Conservation (phyloP, 1,139 yeast species). For the Zygotorulaspora mrakii region DNA sequence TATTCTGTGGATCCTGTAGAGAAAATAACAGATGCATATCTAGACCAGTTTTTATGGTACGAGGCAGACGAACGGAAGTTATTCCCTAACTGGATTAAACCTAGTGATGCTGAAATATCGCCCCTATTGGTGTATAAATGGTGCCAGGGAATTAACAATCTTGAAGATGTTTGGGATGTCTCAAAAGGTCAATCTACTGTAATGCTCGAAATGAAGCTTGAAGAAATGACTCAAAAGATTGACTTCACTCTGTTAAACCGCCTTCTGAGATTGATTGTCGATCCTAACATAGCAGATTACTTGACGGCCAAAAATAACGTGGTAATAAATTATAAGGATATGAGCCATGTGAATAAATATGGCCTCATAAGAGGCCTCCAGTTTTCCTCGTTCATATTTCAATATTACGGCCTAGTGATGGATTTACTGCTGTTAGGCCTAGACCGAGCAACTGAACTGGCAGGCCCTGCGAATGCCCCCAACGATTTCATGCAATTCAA, state of each 20-base stretch:
- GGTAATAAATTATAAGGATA: conserved; percentile 80
- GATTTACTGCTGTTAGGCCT: conserved; percentile 81
- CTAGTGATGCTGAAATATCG: conserved; percentile 90
- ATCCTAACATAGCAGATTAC: conserved; percentile 91
- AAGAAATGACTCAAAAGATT: conserved; percentile 73
- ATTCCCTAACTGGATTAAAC: conserved; percentile 96
- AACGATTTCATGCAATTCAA: conserved; percentile 74
- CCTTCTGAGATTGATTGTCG: conserved; percentile 73
- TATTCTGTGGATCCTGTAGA: conserved; percentile 88
- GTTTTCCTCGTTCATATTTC: conserved; percentile 84
- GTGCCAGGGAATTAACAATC: conserved; percentile 90
- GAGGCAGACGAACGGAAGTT: conserved; percentile 84
- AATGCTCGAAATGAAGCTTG: conserved; percentile 71
- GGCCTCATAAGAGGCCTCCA: conserved; percentile 88
- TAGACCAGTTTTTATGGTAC: conserved; percentile 95
- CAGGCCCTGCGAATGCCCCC: conserved; percentile 72
- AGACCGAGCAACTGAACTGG: conserved; percentile 82
- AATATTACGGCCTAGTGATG: conserved; percentile 80
- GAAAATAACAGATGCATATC: conserved; percentile 91
- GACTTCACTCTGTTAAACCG: conserved; percentile 86
- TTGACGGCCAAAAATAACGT: conserved; percentile 90
- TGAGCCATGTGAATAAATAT: conserved; percentile 87
- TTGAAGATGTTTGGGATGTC: conserved; percentile 74
- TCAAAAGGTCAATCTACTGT: conserved; percentile 74
- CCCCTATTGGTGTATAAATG: conserved; percentile 89